Evolutionary conservation across 345 rosid species (phyloP).

Genomic region (Limnanthes douglasii): DNA sequence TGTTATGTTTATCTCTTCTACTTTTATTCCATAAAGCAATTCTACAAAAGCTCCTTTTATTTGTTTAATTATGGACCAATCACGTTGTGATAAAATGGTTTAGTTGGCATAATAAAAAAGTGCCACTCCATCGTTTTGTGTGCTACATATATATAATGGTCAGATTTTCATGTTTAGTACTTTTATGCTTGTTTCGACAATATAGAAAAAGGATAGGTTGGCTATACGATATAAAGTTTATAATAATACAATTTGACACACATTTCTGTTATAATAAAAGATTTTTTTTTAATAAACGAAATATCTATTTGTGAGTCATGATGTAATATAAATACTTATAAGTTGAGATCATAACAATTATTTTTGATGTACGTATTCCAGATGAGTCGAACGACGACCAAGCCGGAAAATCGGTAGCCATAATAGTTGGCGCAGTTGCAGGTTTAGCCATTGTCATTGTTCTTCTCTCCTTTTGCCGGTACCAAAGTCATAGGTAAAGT

Average conservation of each 20-base stretch:
- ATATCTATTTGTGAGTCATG: constrained; percentile 1
- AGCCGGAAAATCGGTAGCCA: constrained; percentile 68
- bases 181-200: too few relatives aligned
- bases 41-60: too few relatives aligned
- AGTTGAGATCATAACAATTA: not conserved
- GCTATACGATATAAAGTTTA: not conserved
- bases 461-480: constrained; percentile 71
- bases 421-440: constrained; percentile 62
- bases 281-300: not conserved
- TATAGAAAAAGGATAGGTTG: not conserved
- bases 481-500: too few relatives aligned
- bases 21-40: too few relatives aligned
- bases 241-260: not conserved
- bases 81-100: too few relatives aligned
- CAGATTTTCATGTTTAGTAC: too few relatives aligned
- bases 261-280: not conserved
- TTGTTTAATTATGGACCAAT: too few relatives aligned
- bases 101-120: too few relatives aligned
- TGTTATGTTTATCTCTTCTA: too few relatives aligned
- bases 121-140: too few relatives aligned
- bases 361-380: constrained; percentile 11
- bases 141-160: too few relatives aligned
- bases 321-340: constrained; percentile 4
- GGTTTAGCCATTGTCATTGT: constrained; percentile 56
- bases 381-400: constrained; percentile 53